phyloP scores from a whole-genome alignment of 768 basidiomycete species.

The Boletus speciosus region DNA sequence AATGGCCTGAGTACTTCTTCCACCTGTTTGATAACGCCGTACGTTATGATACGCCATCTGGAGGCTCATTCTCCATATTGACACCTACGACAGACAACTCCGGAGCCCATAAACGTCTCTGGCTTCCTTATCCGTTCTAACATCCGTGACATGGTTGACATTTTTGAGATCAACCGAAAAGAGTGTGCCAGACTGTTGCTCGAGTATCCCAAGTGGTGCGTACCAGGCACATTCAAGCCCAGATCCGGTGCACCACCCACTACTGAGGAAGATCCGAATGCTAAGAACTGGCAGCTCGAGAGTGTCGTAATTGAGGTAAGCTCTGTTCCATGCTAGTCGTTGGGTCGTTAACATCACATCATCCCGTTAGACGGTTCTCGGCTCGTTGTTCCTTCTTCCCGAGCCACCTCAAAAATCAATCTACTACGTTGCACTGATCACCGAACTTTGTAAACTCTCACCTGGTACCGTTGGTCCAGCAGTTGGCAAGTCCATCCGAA shows the following conservation, averaged over 20 bases:
- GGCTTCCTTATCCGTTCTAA: conserved; percentile 79
- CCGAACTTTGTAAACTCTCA: conserved; percentile 92
- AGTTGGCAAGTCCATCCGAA: conserved; percentile 92
- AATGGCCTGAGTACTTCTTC: conserved; percentile 74
- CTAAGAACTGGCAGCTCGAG: conserved; percentile 85
- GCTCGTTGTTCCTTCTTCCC: conserved; percentile 72
- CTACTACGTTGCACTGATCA: conserved; percentile 85
- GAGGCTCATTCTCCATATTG: not conserved
- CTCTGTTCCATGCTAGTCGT: not conserved
- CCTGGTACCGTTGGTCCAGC: conserved; percentile 92
- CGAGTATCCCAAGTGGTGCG: conserved; percentile 81
- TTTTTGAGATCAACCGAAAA: conserved; percentile 95
- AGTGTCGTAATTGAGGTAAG: conserved; percentile 81
- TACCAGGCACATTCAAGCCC: conserved; percentile 81
- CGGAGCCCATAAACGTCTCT: conserved; percentile 64
- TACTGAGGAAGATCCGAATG: conserved; percentile 46
- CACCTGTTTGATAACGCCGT: conserved; percentile 63
- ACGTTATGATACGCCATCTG: conserved; percentile 7
- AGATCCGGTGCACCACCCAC: conserved; percentile 55
- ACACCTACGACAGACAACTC: conserved; percentile 56
- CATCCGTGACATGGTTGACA: conserved; percentile 73
- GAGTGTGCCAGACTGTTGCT: conserved; percentile 87
- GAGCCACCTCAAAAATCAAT: conserved; percentile 71
- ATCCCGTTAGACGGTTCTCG: conserved; percentile 60
- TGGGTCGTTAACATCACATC: not conserved